Conservation (phyloP, 371 early-diverging fungal genomes). For the Mortierella sp. region DNA sequence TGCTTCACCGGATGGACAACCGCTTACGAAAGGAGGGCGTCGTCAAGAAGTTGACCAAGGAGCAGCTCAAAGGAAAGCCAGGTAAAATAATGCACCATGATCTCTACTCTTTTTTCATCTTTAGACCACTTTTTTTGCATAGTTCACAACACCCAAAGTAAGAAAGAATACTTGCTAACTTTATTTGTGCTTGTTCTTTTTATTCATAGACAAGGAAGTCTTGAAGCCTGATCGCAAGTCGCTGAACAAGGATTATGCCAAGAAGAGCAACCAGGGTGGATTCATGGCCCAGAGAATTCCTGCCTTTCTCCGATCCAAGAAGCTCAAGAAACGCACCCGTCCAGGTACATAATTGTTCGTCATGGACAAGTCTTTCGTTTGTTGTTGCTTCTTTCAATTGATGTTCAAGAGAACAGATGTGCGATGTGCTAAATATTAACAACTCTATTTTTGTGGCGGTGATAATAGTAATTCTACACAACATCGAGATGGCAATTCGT, state of each 20-base stretch:
- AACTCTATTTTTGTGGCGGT: neutral
- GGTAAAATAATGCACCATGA: constrained; percentile 21
- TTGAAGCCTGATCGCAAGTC: constrained; percentile 56
- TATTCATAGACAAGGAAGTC: constrained; percentile 45
- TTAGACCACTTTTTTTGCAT: neutral
- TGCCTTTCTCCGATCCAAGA: constrained; percentile 49
- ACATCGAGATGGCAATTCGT: constrained; percentile 56
- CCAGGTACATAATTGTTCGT: constrained; percentile 32
- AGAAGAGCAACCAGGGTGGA: constrained; percentile 44
- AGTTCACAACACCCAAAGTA: neutral
- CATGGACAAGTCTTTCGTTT: too few species aligned
- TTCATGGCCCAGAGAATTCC: constrained; percentile 57
- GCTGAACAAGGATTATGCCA: constrained; percentile 40
- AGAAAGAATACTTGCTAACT: too few species aligned
- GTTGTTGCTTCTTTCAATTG: neutral
- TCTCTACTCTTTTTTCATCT: neutral
- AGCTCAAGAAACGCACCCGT: constrained; percentile 49
- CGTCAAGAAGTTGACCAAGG: constrained; percentile 53
- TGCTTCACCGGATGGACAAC: constrained; percentile 56
- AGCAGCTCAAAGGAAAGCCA: constrained; percentile 59
- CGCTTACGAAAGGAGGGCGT: constrained; percentile 55
- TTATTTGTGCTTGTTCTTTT: neutral
- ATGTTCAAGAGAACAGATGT: neutral
- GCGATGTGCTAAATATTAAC: neutral
- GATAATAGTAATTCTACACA: constrained; percentile 49